Conservation (phyloP, 257 asterid species). For the Lycium ferocissimum region DNA sequence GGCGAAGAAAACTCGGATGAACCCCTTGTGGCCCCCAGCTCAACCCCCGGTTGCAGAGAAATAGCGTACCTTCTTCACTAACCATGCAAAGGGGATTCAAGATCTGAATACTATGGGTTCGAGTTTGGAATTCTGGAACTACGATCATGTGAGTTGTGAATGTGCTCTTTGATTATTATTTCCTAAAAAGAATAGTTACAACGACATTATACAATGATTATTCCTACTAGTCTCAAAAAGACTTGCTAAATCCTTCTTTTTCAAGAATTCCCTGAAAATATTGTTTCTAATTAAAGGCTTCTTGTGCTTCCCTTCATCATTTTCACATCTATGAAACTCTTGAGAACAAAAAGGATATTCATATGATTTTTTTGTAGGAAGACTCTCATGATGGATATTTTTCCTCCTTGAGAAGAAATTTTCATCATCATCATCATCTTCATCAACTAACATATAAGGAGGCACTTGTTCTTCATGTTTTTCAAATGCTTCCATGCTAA, state of each 20-base stretch:
- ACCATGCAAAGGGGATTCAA: not conserved
- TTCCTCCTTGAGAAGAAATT: not conserved
- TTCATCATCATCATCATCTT: constrained; percentile 26
- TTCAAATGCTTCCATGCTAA: not conserved
- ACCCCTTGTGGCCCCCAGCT: not conserved
- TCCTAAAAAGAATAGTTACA: not conserved
- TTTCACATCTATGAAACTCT: not conserved
- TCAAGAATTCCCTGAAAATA: not conserved
- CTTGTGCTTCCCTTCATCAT: not conserved
- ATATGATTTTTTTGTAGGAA: not conserved
- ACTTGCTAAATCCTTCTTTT: not conserved
- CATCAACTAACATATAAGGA: not conserved
- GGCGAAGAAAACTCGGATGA: not conserved
- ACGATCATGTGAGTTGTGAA: no score
- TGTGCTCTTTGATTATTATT: no score
- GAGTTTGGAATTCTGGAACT: not conserved
- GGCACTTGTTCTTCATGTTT: not conserved
- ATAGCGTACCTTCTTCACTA: not conserved
- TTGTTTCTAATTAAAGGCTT: not conserved
- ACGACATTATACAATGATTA: not conserved
- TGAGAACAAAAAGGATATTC: not conserved
- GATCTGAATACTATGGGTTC: not conserved
- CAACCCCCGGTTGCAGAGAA: no score
- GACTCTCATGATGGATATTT: not conserved
- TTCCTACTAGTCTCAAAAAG: not conserved